A percentile compares a stretch with the other conserved stretches of the same genome.
These are phyloP conservation scores for Saturnispora silvae DNA, from an alignment of 805 yeast genomes.

Conservation along the genomic window DNA sequence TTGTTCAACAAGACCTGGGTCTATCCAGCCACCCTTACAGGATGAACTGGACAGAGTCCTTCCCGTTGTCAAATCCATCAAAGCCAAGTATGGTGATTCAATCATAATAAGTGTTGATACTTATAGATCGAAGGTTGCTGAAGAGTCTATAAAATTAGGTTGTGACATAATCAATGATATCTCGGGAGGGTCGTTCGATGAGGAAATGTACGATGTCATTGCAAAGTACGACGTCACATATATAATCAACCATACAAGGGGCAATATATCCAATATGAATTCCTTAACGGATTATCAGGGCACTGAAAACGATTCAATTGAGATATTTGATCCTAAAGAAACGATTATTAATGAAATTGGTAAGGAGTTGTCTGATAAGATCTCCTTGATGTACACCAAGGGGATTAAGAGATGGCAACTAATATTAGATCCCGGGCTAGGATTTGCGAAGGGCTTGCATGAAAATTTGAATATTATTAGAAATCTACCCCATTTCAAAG, in stretches of 20 bases:
- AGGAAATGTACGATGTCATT: conserved; percentile 54
- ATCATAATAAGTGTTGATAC: conserved; percentile 79
- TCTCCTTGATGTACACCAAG: conserved; percentile 41
- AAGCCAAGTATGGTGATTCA: conserved; percentile 26
- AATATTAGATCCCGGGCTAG: conserved; percentile 88
- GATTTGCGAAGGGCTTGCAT: conserved; percentile 75
- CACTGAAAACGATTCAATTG: conserved; percentile 21
- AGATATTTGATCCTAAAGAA: conserved; percentile 10
- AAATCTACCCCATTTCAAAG: conserved; percentile 35
- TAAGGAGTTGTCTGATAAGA: conserved; percentile 49
- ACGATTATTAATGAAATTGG: conserved; percentile 41
- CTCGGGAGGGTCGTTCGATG: conserved; percentile 68
- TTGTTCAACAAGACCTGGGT: conserved; percentile 84
- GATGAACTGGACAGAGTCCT: conserved; percentile 65
- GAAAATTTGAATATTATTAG: conserved; percentile 64
- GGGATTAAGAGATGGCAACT: conserved; percentile 88
- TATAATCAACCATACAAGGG: conserved; percentile 76
- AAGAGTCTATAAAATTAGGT: conserved; percentile 56
- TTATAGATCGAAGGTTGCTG: conserved; percentile 67
- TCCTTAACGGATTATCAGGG: conserved; percentile 40
- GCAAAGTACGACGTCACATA: conserved; percentile 66
- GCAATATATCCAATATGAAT: conserved; percentile 67
- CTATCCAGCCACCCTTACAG: conserved; percentile 45
- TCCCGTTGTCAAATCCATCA: conserved; percentile 55
- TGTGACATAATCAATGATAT: conserved; percentile 91